Evolutionary conservation across 192 early-diverging fungal species (phyloP).

Genomic region (Podila verticillata): DNA sequence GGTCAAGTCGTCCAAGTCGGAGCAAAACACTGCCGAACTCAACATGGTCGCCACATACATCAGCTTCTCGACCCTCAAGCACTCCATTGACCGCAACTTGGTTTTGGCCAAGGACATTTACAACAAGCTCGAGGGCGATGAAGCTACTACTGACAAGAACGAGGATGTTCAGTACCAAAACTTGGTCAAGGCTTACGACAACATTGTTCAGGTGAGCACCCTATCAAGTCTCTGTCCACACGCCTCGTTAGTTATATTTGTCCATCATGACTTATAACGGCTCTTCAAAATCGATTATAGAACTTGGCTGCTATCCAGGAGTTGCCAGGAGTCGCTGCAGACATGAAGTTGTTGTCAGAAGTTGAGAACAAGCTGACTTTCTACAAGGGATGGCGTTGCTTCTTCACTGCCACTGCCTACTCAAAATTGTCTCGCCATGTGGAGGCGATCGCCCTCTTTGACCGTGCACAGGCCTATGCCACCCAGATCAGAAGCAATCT

Average conservation of each 20-base stretch:
- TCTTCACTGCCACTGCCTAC: conserved; percentile 65
- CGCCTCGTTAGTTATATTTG: conserved; percentile 1
- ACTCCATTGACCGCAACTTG: conserved; percentile 68
- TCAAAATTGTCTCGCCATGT: conserved; percentile 48
- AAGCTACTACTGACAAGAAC: conserved; percentile 22
- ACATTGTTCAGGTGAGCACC: conserved; percentile 59
- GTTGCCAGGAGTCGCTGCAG: conserved; percentile 59
- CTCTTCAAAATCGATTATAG: conserved; percentile 30
- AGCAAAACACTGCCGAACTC: conserved; percentile 64
- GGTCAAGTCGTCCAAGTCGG: conserved; percentile 76
- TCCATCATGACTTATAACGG: not conserved
- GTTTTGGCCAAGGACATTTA: conserved; percentile 56
- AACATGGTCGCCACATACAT: conserved; percentile 66
- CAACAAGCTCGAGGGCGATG: conserved; percentile 42
- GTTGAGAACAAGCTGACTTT: conserved; percentile 59
- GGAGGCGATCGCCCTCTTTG: conserved; percentile 69
- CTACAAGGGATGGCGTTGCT: conserved; percentile 69
- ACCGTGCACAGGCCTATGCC: conserved; percentile 64
- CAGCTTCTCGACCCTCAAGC: conserved; percentile 60
- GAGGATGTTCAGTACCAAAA: conserved; percentile 67
- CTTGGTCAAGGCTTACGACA: conserved; percentile 72
- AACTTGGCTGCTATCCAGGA: conserved; percentile 64
- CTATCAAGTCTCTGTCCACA: not conserved
- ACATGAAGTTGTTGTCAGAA: conserved; percentile 55
- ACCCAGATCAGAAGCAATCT: conserved; percentile 44